Evolutionary conservation across 495 filamentous ascomycete species (phyloP).

Genomic region (Lindgomyces ingoldianus): DNA sequence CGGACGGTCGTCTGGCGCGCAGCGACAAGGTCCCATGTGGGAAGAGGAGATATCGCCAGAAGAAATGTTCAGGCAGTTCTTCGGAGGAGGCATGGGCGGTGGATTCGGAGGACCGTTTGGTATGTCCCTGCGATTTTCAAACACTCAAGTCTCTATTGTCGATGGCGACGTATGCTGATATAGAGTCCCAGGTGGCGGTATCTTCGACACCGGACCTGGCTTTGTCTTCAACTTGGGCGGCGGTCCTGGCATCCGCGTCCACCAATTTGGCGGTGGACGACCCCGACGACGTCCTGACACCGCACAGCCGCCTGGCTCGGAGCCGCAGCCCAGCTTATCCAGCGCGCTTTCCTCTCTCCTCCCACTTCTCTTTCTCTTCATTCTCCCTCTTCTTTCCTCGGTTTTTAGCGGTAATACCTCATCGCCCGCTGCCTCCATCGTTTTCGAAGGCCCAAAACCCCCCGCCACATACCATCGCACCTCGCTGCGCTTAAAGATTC

Average conservation of each 20-base stretch:
- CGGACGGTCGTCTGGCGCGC: slow-evolving; percentile 50
- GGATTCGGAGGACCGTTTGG: slow-evolving; percentile 58
- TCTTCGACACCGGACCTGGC: slow-evolving; percentile 72
- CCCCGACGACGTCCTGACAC: slow-evolving; percentile 44
- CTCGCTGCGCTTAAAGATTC: slow-evolving; percentile 68
- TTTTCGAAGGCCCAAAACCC: slow-evolving; percentile 65
- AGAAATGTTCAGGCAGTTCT: slow-evolving; percentile 95
- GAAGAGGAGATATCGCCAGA: slow-evolving; percentile 94
- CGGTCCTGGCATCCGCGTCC: slow-evolving; percentile 52
- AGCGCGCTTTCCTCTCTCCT: slow-evolving; percentile 61
- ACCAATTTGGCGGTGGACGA: slow-evolving; percentile 55
- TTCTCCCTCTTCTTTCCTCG: slow-evolving; percentile 81
- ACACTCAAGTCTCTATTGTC: neutral
- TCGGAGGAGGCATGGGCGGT: slow-evolving; percentile 67
- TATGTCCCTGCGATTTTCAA: slow-evolving; percentile 38
- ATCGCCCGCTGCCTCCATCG: slow-evolving; percentile 65
- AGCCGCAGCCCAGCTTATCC: slow-evolving; percentile 16
- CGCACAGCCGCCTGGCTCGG: slow-evolving; percentile 25
- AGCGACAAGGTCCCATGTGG: slow-evolving; percentile 58
- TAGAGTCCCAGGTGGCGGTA: slow-evolving; percentile 46
- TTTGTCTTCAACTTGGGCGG: slow-evolving; percentile 87
- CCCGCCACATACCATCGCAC: slow-evolving; percentile 72
- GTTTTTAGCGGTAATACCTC: slow-evolving; percentile 64
- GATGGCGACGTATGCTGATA: slow-evolving; percentile 19
- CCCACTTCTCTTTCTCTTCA: slow-evolving; percentile 73